Base-by-base conservation (phyloP, 345 rosid species). In the Brassica nigra region DNA sequence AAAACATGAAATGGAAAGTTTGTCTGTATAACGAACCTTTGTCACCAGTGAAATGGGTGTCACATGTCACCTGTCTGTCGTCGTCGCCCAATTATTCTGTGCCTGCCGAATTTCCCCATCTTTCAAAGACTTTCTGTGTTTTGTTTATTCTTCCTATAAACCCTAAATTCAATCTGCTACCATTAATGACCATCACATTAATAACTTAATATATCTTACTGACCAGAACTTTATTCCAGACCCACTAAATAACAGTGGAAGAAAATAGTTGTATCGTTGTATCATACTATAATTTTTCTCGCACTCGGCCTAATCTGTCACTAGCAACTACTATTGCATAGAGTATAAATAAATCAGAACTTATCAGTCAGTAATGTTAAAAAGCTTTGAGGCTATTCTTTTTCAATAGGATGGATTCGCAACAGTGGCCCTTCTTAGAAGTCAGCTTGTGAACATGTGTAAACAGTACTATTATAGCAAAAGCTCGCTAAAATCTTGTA, bases 31-130 rank as follows among this genome's bases (percentile, higher is more conserved):
- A 73, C 58, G 28, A 58, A 66, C 62, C 73, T 72, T 66, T 70
- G 58, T 66, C 68, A 59, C 77, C 73, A 66, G 77, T 66, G 82
- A 78, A 78, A 73, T 78, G 77, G 33, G 74, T 39, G 70, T 73
- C 78, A 79, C 78, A 67, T 79, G 82, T 73, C 74, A 59, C 82
- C 77, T 67, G 82, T 74, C 66, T 18, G 18, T 18, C 18, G 71
- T 71, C 64, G 57, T 49, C 57, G 69, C 44, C 75, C 57, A 74
- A 79, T 79, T 73, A 79, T 73, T 79, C 68, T 30, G 73, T 67
- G 73, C 39, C 69, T 4, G 61, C 69, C 70, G 31, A 44, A 15
- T 73, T 79, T 16, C 57, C 31, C 54, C 70, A n/a, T 27, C 37
- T 62, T 70, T 42, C 5, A 72, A 44, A 42, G 12, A 71, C 71